Evolutionary conservation across 768 basidiomycete genomes (phyloP), one percentile per base, ranked within the genome.

Genomic region (Termitomyces sp.): DNA sequence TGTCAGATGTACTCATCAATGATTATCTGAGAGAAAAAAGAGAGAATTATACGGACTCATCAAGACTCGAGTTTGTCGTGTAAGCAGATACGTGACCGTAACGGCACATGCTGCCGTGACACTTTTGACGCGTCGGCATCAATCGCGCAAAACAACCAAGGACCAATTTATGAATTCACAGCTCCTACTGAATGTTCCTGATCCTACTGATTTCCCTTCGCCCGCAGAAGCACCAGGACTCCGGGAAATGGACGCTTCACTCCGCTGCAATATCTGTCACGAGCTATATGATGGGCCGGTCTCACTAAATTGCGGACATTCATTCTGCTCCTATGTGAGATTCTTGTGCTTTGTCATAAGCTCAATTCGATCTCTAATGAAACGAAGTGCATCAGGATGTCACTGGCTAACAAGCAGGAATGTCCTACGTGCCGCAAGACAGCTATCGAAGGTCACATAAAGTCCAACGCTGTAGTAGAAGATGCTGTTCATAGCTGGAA

Each of bases 221-320:
- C 55, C 64, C 9, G 31, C 68, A 6, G 59, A 60, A 32, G 76
- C 82, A 3, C 76, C 82, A 14, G 82, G 82, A n/a, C 73, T 94
- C 13, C 76, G 80, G 26, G 72, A 73, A 29, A 69, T 93, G 18
- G 92, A 94, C 62, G 68, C 77, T 20, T 78, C 86, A 10, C 72
- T 89, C 58, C 78, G 88, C 16, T 94, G 92, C 63, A 78, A 79
- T 27, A 91, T 94, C 55, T 94, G 92, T 66, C 77, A 84, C 39
- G 88, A 92, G 58, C 75, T 86, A 34, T 89, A 83, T 64, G 80
- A 81, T 52, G 90, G 79, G 0, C 92, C 92, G 5, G 85, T 93
- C 27, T 83, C 82, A 3, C 78, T 93, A 4, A 68, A 69, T 5
- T 93, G 92, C 65, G 91, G 90, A 1, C 92, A 94, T 64, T 86